Evolutionary conservation across 306 rosid genomes (phyloP), one percentile per base, ranked within the genome.

Genomic region (Prunus padus): DNA sequence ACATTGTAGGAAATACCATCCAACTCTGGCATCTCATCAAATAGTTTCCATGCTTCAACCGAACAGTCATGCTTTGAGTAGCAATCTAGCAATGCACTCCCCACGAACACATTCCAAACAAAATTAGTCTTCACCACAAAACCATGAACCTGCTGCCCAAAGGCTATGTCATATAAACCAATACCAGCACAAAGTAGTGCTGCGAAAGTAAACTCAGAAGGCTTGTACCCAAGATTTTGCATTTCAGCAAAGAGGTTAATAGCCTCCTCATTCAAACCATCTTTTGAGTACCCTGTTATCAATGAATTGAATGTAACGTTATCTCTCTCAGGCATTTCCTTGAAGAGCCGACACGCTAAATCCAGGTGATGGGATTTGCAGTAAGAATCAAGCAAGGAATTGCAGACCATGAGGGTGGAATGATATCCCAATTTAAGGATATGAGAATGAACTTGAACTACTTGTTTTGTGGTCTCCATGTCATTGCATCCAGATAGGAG

Each of bases 81-180:
- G 87, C 87, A 93, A 76, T 93, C 94, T 10, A 93, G 97, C 84
- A 93, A 89, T 65, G 92, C 92, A 87, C 91, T 91, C 65, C 94
- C 96, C 81, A 91, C 91, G 80, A 93, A 93, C 75, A 93, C 96
- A 67, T 91, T 83, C 89, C 90, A 83, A 18, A 79, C 86, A 64
- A 87, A 89, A 65, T 85, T 84, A 47, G 88, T 79, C 86, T 93
- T 93, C 81, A 89, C 79, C 23, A 81, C 87, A 76, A 81, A 72
- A 78, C 92, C 72, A 19, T 91, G 98, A 82, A 93, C 82, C 82
- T 89, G 92, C 74, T 79, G 81, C 44, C 97, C 98, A 67, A 91
- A 81, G 28, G 49, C 81, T 5, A 77, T 67, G 73, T 83, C 90
- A 76, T 89, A 88, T 81, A 93, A 84, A 65, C 84, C 89, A 45